Evolutionary conservation across 176 grass and related monocot genomes (phyloP).

Genomic region (Ampelocalamus luodianensis): DNA sequence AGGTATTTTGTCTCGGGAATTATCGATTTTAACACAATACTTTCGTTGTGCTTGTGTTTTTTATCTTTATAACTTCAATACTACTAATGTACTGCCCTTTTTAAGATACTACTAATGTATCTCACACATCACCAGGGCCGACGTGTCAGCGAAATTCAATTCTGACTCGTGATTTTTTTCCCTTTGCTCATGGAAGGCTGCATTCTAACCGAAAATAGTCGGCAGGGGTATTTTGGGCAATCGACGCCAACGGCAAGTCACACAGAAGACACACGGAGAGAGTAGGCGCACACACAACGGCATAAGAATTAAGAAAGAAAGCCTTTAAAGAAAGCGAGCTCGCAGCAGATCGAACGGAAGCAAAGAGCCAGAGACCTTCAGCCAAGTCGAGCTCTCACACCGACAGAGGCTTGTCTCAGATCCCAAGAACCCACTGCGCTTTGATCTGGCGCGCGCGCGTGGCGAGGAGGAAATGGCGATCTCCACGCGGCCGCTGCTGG

Average conservation of each 20-base stretch:
- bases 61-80: no score
- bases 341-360: constrained; percentile 26
- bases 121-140: neutral
- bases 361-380: neutral
- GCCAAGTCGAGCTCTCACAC: neutral
- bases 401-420: neutral
- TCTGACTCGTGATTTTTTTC: neutral
- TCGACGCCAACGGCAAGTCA: constrained; percentile 13
- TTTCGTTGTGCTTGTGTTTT: no score
- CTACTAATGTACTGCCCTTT: no score
- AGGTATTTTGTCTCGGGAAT: no score
- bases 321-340: constrained; percentile 59
- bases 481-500: constrained; percentile 55
- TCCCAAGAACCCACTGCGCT: constrained; percentile 35
- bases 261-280: neutral
- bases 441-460: neutral
- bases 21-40: no score
- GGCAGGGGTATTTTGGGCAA: constrained; percentile 52
- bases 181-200: constrained; percentile 3
- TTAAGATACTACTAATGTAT: no score
- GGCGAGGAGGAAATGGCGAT: constrained; percentile 54
- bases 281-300: neutral
- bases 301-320: neutral
- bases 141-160: neutral
- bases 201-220: constrained; percentile 55